phyloP scores from a whole-genome alignment of 2,329 filamentous ascomycete species.

The Fusarium udum region DNA sequence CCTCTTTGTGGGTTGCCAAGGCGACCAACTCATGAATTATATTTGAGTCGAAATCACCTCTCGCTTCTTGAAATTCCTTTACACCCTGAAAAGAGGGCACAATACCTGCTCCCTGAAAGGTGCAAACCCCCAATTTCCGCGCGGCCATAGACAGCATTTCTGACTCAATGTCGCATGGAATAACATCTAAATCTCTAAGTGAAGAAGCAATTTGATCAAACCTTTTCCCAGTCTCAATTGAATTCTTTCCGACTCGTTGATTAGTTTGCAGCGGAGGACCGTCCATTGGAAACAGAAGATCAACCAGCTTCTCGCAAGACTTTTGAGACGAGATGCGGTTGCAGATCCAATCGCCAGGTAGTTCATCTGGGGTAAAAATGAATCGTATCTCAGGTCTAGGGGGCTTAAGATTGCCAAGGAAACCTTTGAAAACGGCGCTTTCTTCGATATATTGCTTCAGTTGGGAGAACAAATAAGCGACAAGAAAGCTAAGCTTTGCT shows the following conservation, averaged over 20 bases:
- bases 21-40: background rate
- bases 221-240: fast-evolving
- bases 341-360: background rate
- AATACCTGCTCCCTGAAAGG: background rate
- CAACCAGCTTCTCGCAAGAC: background rate
- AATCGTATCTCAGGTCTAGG: background rate
- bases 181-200: fast-evolving
- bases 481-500: background rate
- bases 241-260: fast-evolving
- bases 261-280: background rate
- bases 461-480: background rate
- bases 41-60: fast-evolving
- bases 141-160: background rate
- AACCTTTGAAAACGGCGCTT: fast-evolving
- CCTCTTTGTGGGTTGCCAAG: fast-evolving
- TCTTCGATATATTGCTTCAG: background rate
- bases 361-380: fast-evolving
- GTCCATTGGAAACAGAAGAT: background rate
- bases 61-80: fast-evolving
- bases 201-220: fast-evolving
- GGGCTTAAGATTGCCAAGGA: fast-evolving
- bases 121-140: fast-evolving
- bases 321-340: background rate
- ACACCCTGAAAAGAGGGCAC: fast-evolving
- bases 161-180: background rate